These are phyloP conservation scores for Neurospora sp. DNA, from an alignment of 495 filamentous ascomycete species.

Conservation along the genomic window DNA sequence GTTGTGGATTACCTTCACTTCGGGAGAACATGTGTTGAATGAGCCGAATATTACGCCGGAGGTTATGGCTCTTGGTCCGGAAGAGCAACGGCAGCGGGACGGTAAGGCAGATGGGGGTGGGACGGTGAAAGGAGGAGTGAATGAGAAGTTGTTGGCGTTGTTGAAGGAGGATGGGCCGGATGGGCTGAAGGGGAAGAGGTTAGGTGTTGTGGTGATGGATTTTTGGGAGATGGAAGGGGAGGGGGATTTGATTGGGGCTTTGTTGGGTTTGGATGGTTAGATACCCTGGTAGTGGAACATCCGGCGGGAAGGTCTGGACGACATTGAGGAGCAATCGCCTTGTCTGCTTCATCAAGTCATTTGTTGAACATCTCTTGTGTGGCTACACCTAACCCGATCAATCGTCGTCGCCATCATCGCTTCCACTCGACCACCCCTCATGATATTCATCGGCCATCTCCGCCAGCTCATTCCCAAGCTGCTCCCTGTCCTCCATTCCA, in stretches of 20 bases:
- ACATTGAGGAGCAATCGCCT: conserved; percentile 29
- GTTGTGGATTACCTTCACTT: conserved; percentile 43
- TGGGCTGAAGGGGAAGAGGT: not conserved
- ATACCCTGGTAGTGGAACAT: not conserved
- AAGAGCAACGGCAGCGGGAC: not conserved
- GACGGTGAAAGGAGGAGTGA: not conserved
- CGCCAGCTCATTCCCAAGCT: conserved; percentile 69
- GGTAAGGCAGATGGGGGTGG: not conserved
- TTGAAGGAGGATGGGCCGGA: not conserved
- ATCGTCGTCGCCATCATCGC: conserved; percentile 71
- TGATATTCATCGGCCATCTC: conserved; percentile 82
- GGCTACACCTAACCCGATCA: conserved; percentile 1
- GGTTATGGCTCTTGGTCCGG: conserved; percentile 29
- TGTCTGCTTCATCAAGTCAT: conserved; percentile 15
- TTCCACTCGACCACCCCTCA: conserved; percentile 81
- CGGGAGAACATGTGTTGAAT: conserved; percentile 32
- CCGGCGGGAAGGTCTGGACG: not conserved
- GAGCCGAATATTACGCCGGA: conserved; percentile 32
- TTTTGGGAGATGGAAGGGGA: not conserved
- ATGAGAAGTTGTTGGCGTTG: not conserved
- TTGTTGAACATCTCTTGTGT: conserved; percentile 16
- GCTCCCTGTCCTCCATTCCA: conserved; percentile 70
- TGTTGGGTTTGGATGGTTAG: not conserved
- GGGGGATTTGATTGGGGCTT: not conserved
- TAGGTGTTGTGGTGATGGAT: not conserved